These are phyloP conservation scores for Trapa incisa DNA, from an alignment of 345 rosid species.

Conservation along the genomic window DNA sequence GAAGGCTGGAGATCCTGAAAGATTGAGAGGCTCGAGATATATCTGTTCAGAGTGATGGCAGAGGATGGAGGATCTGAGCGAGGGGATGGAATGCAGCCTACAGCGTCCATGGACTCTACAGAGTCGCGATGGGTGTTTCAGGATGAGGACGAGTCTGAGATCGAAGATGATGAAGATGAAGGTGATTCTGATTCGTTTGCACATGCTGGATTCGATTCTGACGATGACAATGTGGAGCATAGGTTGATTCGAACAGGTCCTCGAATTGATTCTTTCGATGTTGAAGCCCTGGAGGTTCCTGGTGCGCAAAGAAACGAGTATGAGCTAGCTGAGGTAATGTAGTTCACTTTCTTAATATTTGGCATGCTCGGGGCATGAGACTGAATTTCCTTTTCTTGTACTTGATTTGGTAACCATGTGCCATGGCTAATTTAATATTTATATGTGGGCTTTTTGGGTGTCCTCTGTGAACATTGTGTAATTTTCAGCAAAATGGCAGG, in stretches of 20 bases:
- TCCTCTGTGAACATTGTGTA: neutral
- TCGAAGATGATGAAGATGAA: conserved; percentile 42
- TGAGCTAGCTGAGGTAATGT: conserved; percentile 25
- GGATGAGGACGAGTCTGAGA: conserved; percentile 68
- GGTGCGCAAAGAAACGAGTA: conserved; percentile 61
- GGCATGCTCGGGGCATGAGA: neutral
- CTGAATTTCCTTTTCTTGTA: neutral
- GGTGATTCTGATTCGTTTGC: conserved; percentile 17
- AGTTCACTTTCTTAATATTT: neutral
- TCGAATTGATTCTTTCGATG: conserved; percentile 83
- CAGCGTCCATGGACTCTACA: conserved; percentile 58
- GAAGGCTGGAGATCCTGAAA: neutral
- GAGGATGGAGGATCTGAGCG: conserved; percentile 47
- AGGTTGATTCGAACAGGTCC: conserved; percentile 84
- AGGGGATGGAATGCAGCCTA: conserved; percentile 37
- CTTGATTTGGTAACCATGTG: neutral
- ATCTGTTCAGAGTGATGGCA: conserved; percentile 23
- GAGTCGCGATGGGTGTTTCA: conserved; percentile 96
- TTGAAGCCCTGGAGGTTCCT: conserved; percentile 90
- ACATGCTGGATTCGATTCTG: conserved; percentile 47
- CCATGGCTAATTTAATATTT: neutral
- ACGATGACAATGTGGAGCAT: conserved; percentile 60
- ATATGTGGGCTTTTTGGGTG: neutral
- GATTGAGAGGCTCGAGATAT: neutral
- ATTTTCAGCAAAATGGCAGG: neutral